Conservation (phyloP, 1,139 yeast genomes). For the Suhomyces maxii region DNA sequence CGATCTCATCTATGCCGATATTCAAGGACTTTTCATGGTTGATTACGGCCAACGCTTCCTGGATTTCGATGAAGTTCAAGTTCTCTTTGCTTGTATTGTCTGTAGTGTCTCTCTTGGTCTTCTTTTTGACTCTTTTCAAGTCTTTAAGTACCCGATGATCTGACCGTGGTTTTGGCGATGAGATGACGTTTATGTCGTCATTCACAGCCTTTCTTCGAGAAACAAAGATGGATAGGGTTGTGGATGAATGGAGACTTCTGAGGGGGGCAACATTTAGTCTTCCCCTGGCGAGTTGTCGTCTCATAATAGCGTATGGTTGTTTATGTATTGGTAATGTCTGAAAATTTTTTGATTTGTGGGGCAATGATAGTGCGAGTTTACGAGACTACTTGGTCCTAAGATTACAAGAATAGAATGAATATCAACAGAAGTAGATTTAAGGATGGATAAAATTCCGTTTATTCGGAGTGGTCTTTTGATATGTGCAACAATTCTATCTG, state of each 20-base stretch:
- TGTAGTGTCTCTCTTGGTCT: conserved; percentile 29
- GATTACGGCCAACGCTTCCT: conserved; percentile 20
- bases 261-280: neutral
- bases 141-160: conserved; percentile 11
- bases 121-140: conserved; percentile 15
- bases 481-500: too few species aligned
- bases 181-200: conserved; percentile 2
- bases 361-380: neutral
- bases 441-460: too few species aligned
- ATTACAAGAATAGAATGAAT: too few species aligned
- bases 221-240: conserved; percentile 1
- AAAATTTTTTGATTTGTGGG: neutral
- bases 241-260: neutral
- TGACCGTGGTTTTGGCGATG: conserved; percentile 5
- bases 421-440: too few species aligned
- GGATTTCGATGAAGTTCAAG: conserved; percentile 27
- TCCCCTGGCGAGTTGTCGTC: neutral
- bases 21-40: conserved; percentile 1
- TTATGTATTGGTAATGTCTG: neutral
- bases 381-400: too few species aligned
- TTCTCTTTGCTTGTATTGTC: conserved; percentile 30
- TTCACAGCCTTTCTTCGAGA: conserved; percentile 3
- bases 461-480: too few species aligned
- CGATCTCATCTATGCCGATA: conserved; percentile 15
- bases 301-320: neutral